Evolutionary conservation across 208 protist species (phyloP).

Genomic region (Leishmania braziliensis): DNA sequence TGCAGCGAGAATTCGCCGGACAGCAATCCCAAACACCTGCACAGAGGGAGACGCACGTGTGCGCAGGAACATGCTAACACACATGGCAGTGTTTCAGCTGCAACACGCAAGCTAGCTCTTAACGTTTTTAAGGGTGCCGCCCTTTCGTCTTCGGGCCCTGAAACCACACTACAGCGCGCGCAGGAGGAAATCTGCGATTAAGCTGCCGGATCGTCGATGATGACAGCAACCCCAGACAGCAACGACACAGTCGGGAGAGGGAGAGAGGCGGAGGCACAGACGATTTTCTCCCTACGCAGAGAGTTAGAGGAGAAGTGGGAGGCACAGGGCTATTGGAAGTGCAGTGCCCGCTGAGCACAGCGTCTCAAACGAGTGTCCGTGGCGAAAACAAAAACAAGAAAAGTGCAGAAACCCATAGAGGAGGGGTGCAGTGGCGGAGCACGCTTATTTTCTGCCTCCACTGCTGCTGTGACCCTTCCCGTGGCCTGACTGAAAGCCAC

Average conservation of each 20-base stretch:
- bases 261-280: background rate
- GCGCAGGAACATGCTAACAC: background rate
- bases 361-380: background rate
- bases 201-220: background rate
- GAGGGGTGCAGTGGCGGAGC: background rate
- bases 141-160: background rate
- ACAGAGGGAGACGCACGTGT: background rate
- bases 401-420: background rate
- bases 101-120: background rate
- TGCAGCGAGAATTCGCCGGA: background rate
- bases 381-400: background rate
- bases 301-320: background rate
- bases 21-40: background rate
- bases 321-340: background rate
- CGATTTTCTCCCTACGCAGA: background rate
- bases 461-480: background rate
- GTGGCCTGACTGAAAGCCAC: background rate
- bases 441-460: background rate
- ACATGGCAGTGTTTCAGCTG: background rate
- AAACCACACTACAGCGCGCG: background rate
- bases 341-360: background rate
- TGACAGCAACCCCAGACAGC: background rate
- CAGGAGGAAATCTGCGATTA: background rate
- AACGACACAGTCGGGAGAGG: background rate
- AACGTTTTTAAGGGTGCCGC: background rate